Evolutionary conservation across 257 asterid species (phyloP), one percentile per base, ranked within the genome.

Genomic region (Jaltomata sinuosa): DNA sequence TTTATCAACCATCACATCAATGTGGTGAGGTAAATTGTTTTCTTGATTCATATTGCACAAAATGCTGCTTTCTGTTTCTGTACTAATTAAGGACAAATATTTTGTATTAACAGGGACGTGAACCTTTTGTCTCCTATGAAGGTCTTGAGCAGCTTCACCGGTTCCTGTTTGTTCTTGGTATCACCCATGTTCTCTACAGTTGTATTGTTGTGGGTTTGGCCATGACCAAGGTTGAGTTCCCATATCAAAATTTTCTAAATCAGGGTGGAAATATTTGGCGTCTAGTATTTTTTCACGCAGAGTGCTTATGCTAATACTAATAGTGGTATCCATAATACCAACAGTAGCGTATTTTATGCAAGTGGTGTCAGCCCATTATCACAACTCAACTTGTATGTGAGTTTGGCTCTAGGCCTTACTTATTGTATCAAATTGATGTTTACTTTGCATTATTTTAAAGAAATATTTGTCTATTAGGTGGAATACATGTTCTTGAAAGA

Each of bases 121-220:
- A 94, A 77, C 99, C 98, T 47, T 94, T 94, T 84, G 97, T 95
- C 71, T 94, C 99, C 7, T 87, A 94, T 14, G 98, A 95, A 90
- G 99, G 97, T 34, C 99, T 95, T 15, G 96, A 92, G 80, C 98
- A 95, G 72, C 99, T 94, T 57, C 92, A 94, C 83, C 93, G 97
- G 2, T 94, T 95, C 91, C 87, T 95, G 90, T 95, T 95, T 84
- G 97, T 95, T 88, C 97, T 95, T 55, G 98, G 94, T 29, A 90
- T 94, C 61, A 91, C 95, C 61, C 98, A 95, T 86, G 96, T 95
- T 68, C 84, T 94, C 38, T 95, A 94, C 83, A 94, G 98, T 74
- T 93, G 94, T 83, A 82, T 95, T 84, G 84, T 93, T 4, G 97
- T 95, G 0, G 98, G 92, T 83, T 85, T 95, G 87, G 87, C 99